Percentiles rank a stretch among this genome's conserved stretches.
phyloP scores from a whole-genome alignment of 2,329 filamentous ascomycete species.

The Verticillium tricorpus region DNA sequence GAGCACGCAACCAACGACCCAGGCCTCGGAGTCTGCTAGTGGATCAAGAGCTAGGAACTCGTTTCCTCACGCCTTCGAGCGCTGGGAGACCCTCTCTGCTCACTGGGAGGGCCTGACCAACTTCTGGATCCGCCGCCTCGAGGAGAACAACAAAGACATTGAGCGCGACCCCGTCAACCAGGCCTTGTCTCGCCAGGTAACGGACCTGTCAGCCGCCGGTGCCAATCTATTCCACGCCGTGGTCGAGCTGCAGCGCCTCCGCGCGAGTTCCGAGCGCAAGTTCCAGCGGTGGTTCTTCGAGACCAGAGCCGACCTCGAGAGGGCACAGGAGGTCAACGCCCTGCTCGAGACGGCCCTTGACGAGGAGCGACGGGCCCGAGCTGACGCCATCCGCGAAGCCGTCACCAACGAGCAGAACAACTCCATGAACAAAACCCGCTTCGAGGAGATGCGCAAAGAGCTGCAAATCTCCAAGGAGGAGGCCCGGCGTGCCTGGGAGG shows the following conservation, averaged over 20 bases:
- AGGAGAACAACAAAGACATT: constrained; percentile 85
- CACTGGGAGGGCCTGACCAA: constrained; percentile 97
- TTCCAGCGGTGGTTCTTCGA: constrained; percentile 99
- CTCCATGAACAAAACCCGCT: constrained; percentile 65
- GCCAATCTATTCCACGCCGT: constrained; percentile 97
- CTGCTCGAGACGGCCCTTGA: constrained; percentile 74
- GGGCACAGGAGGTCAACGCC: constrained; percentile 74
- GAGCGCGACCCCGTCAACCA: constrained; percentile 77
- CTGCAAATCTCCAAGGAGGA: constrained; percentile 94
- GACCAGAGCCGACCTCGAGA: constrained; percentile 82
- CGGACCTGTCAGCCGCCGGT: constrained; percentile 92
- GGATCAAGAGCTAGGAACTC: constrained; percentile 53
- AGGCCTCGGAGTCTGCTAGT: constrained; percentile 20
- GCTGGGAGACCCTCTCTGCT: constrained; percentile 94
- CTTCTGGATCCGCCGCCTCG: constrained; percentile 91
- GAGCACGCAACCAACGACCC: constrained; percentile 23
- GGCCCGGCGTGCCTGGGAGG: constrained; percentile 93
- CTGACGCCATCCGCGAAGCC: constrained; percentile 62
- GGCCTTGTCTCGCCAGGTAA: constrained; percentile 89
- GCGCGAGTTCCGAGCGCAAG: constrained; percentile 92
- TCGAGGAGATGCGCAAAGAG: constrained; percentile 90
- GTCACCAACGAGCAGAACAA: constrained; percentile 67
- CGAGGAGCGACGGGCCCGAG: constrained; percentile 65
- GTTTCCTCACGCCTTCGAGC: constrained; percentile 94
- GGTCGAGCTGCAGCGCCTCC: constrained; percentile 87